Evolutionary conservation across 1,284 basidiomycete species (phyloP).

Genomic region (Mycosarcoma maydis): DNA sequence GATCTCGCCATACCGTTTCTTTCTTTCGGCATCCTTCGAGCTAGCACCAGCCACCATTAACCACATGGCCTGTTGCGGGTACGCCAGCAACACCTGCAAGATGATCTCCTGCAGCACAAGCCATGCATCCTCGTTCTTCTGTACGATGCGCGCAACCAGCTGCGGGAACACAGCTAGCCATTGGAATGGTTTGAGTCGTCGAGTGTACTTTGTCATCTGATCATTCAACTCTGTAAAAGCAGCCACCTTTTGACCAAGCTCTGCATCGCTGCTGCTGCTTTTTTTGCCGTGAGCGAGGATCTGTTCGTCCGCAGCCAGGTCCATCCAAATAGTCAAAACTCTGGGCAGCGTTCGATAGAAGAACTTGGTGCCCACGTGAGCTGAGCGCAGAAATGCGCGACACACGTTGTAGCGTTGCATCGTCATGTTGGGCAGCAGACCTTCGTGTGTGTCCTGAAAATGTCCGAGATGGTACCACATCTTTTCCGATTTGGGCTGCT

Average conservation of each 20-base stretch:
- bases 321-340: conserved; percentile 93
- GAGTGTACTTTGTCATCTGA: conserved; percentile 74
- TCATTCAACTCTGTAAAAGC: conserved; percentile 57
- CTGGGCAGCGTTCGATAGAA: conserved; percentile 96
- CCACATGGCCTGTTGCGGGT: conserved; percentile 94
- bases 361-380: conserved; percentile 88
- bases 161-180: conserved; percentile 98
- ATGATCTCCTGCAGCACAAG: conserved; percentile 78
- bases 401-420: conserved; percentile 70
- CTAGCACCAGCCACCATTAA: conserved; percentile 87
- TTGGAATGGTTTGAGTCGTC: conserved; percentile 76
- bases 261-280: conserved; percentile 27
- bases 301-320: conserved; percentile 77
- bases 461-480: conserved; percentile 57
- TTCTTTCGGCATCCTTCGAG: conserved; percentile 78
- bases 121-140: conserved; percentile 78
- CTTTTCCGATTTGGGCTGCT: conserved; percentile 73
- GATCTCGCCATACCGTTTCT: conserved; percentile 75
- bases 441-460: conserved; percentile 55
- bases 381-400: conserved; percentile 79
- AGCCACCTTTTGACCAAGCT: conserved; percentile 39
- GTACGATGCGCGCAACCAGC: conserved; percentile 91
- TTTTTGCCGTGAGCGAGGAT: conserved; percentile 47
- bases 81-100: conserved; percentile 77
- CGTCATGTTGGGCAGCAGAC: conserved; percentile 70